Conservation (phyloP, 345 rosid species). For the Moringa oleifera region DNA sequence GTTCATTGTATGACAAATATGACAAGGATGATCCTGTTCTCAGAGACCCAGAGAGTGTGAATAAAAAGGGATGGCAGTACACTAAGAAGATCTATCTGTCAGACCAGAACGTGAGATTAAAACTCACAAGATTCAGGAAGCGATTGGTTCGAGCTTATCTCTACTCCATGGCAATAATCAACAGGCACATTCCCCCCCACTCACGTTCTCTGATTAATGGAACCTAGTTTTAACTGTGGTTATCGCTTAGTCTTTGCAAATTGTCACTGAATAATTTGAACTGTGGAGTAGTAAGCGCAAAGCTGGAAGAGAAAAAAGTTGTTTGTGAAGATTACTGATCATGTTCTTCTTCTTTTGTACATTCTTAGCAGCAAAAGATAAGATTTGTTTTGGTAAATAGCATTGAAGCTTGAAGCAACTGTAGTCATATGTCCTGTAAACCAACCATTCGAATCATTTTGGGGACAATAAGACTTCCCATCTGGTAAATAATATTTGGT, state of each 20-base stretch:
- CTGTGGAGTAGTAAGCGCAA: background rate
- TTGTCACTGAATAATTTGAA: background rate
- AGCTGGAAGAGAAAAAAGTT: background rate
- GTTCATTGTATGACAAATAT: slow-evolving; percentile 57
- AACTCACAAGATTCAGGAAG: slow-evolving; percentile 53
- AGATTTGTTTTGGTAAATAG: background rate
- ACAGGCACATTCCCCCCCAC: background rate
- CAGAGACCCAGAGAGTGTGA: slow-evolving; percentile 51
- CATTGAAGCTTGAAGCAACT: background rate
- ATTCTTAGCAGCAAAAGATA: background rate
- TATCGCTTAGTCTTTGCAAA: too few species aligned
- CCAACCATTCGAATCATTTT: too few species aligned
- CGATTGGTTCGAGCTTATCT: slow-evolving; percentile 44
- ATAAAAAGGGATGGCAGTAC: slow-evolving; percentile 67
- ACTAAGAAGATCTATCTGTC: slow-evolving; percentile 71
- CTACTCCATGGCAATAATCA: slow-evolving; percentile 16
- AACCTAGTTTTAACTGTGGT: background rate
- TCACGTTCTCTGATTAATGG: background rate
- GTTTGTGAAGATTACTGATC: background rate
- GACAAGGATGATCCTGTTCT: slow-evolving; percentile 58
- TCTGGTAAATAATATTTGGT: too few species aligned
- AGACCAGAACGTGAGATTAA: slow-evolving; percentile 55
- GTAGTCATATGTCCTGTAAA: too few species aligned
- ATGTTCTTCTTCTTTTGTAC: background rate
- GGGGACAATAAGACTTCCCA: too few species aligned